Conservation (phyloP, 805 yeast species). For the Blastobotrys americana region DNA sequence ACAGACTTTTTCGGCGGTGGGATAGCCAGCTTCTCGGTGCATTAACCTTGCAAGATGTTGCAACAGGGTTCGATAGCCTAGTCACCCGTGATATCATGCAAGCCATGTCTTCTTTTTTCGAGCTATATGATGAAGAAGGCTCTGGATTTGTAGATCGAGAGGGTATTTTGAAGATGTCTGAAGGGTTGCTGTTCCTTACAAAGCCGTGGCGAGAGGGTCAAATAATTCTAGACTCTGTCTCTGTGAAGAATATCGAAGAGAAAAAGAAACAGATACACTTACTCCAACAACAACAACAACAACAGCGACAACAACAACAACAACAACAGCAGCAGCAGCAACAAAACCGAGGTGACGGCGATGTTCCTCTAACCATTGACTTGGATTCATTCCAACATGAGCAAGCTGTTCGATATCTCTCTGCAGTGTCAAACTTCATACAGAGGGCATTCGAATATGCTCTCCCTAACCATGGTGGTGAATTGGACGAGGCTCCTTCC, state of each 20-base stretch:
- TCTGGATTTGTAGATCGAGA: constrained; percentile 65
- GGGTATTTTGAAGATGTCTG: constrained; percentile 76
- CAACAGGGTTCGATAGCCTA: constrained; percentile 63
- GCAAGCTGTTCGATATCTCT: constrained; percentile 50
- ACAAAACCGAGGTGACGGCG: constrained; percentile 26
- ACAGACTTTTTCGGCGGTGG: constrained; percentile 66
- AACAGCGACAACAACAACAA: constrained; percentile 36
- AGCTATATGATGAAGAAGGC: constrained; percentile 56
- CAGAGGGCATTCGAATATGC: constrained; percentile 89
- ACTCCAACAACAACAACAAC: constrained; percentile 42
- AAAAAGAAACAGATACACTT: constrained; percentile 2
- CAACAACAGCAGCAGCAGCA: constrained; percentile 36
- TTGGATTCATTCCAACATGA: constrained; percentile 22
- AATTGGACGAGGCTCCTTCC: not conserved
- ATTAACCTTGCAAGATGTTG: constrained; percentile 61
- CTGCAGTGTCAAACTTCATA: constrained; percentile 80
- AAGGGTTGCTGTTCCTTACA: constrained; percentile 75
- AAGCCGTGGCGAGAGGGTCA: constrained; percentile 73
- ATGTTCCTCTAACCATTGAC: constrained; percentile 22
- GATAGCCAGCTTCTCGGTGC: constrained; percentile 45
- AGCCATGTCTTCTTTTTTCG: constrained; percentile 69
- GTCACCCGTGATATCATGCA: constrained; percentile 70
- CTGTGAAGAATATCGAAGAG: constrained; percentile 55
- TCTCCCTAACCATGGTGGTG: constrained; percentile 37
- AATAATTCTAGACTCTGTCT: constrained; percentile 53